Base-by-base conservation (phyloP, 768 basidiomycete species). In the Jaapia argillacea region DNA sequence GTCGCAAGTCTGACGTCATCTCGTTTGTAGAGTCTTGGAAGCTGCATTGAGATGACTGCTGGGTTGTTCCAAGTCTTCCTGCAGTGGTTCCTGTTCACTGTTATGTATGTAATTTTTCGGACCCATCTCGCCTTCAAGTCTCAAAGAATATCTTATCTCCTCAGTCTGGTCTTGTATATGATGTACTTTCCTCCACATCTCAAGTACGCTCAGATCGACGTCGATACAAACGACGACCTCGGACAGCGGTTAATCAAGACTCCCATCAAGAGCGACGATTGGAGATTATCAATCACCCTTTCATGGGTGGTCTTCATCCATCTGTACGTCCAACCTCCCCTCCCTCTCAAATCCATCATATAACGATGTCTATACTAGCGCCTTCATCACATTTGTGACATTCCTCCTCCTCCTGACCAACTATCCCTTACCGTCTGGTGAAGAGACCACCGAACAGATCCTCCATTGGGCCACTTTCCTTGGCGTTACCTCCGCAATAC, bases 91-190 rank as follows among this genome's bases (percentile, higher is more conserved):
- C 65, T 89, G 44, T 98, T 97, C 62, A 77, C 72, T 6, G 48
- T 87, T 42, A 81, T 96, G 93, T 93, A 51, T 43, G 85, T 71
- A 13, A n/a, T 6, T n/a, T 45, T 21, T n/a, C n/a, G n/a, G n/a
- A n/a, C n/a, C n/a, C n/a, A n/a, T n/a, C n/a, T n/a, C n/a, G n/a
- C n/a, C 21, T 6, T 22, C 2, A 12, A 18, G 20, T 43, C 41
- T 27, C 6, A 4, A 18, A 26, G 24, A 36, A 12, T 16, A 20
- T 20, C 39, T 37, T 16, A 38, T 26, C 22, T 40, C n/a, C n/a
- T n/a, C n/a, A 97, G 93, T 36, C 70, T 97, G 45, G 71, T 93
- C 0, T 75, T 99, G 2, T 98, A 87, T 65, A 81, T 99, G 67
- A 66, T 85, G 31, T 98, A 92, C 68, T 98, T 89, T 58, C 96